Evolutionary conservation across 345 rosid genomes (phyloP).

Genomic region (Draba incana): DNA sequence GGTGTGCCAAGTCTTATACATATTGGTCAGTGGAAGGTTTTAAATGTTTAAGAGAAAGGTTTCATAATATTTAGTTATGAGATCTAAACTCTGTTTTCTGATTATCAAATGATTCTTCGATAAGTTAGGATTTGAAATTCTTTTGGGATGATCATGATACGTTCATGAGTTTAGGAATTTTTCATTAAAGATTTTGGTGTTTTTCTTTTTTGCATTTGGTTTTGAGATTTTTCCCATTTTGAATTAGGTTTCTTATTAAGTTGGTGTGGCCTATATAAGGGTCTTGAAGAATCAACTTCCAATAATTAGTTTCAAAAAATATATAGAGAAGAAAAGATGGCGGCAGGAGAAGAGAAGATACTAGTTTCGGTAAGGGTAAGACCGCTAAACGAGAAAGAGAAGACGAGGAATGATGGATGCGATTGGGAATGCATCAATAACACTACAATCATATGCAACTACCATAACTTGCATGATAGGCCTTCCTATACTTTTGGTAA

Average conservation of each 20-base stretch:
- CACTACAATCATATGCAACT: conserved; percentile 57
- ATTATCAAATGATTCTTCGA: not conserved
- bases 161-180: too few relatives aligned
- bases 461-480: conserved; percentile 50
- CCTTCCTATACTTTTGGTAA: conserved; percentile 66
- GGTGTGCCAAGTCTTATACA: conserved; percentile 22
- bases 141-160: too few relatives aligned
- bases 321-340: conserved; percentile 12
- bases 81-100: not conserved
- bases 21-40: conserved; percentile 31
- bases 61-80: too few relatives aligned
- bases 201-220: too few relatives aligned
- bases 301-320: not conserved
- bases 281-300: too few relatives aligned
- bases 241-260: too few relatives aligned
- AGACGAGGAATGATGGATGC: conserved; percentile 48
- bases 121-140: not conserved
- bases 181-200: too few relatives aligned
- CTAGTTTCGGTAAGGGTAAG: conserved; percentile 66
- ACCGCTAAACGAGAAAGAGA: conserved; percentile 68
- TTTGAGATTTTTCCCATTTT: too few relatives aligned
- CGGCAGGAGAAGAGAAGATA: conserved; percentile 55
- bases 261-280: too few relatives aligned
- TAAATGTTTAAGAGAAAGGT: not conserved
- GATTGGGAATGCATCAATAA: conserved; percentile 78